phyloP scores from a whole-genome alignment of 495 filamentous ascomycete genomes.

The Xylaria acuta region DNA sequence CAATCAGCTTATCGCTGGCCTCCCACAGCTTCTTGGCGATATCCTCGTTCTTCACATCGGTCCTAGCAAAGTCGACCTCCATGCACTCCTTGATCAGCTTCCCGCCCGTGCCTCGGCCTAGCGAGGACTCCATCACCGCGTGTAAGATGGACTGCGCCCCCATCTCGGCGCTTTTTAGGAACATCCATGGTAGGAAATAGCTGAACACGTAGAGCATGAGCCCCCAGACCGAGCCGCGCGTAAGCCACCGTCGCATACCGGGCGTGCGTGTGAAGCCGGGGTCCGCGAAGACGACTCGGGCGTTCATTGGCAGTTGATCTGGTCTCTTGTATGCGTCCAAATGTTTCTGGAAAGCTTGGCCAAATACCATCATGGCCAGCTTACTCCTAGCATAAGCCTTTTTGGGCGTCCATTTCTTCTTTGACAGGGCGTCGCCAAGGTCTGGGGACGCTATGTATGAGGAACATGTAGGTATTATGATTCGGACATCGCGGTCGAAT shows the following conservation, averaged over 20 bases:
- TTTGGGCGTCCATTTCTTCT: conserved; percentile 57
- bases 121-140: conserved; percentile 79
- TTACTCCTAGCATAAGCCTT: conserved; percentile 84
- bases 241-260: conserved; percentile 85
- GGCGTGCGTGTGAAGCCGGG: conserved; percentile 85
- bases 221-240: conserved; percentile 81
- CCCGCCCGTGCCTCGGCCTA: conserved; percentile 68
- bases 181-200: conserved; percentile 83
- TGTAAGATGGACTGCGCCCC: conserved; percentile 87
- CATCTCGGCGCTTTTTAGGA: conserved; percentile 81
- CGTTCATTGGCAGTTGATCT: conserved; percentile 79
- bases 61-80: conserved; percentile 69
- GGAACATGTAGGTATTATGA: conserved; percentile 86
- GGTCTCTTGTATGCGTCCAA: conserved; percentile 80
- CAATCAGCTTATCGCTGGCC: conserved; percentile 82
- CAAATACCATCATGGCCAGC: conserved; percentile 86
- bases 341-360: conserved; percentile 86
- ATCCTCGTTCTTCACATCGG: conserved; percentile 79
- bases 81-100: conserved; percentile 87
- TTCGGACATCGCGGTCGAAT: conserved; percentile 87
- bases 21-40: conserved; percentile 86
- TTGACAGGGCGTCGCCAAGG: conserved; percentile 50
- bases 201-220: conserved; percentile 76
- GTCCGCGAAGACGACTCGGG: conserved; percentile 82
- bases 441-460: conserved; percentile 78